A percentile compares a stretch with the other conserved stretches of the same genome.
These are phyloP conservation scores for Hsuehochloa calcarea DNA, from an alignment of 176 grass and related monocot genomes.

Conservation along the genomic window DNA sequence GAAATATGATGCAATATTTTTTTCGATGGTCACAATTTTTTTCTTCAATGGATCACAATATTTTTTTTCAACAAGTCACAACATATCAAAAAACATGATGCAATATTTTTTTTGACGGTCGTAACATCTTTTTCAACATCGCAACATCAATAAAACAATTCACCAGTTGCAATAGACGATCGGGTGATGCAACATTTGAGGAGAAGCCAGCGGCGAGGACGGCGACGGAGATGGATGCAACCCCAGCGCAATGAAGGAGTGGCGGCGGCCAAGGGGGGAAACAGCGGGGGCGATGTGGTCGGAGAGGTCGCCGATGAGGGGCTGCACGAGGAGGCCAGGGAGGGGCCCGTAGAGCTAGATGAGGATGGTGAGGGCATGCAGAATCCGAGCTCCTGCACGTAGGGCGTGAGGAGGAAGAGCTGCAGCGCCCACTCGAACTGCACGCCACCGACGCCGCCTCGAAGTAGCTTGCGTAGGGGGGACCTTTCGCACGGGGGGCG, in stretches of 20 bases:
- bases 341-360: constrained; percentile 87
- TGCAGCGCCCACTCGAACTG: constrained; percentile 82
- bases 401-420: constrained; percentile 66
- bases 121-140: too few species aligned
- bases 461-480: constrained; percentile 48
- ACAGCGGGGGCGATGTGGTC: constrained; percentile 45
- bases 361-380: constrained; percentile 72
- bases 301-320: constrained; percentile 70
- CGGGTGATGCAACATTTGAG: too few species aligned
- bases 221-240: constrained; percentile 32
- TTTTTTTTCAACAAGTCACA: too few species aligned
- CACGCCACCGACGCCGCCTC: constrained; percentile 67
- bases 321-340: constrained; percentile 73
- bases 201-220: constrained; percentile 66
- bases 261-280: constrained; percentile 53
- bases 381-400: constrained; percentile 88
- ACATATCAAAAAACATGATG: too few species aligned
- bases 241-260: constrained; percentile 73
- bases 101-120: too few species aligned
- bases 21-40: too few species aligned
- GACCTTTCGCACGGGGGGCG: constrained; percentile 42
- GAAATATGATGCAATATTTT: too few species aligned
- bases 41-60: too few species aligned
- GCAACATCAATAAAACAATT: too few species aligned
- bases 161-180: too few species aligned